These are phyloP conservation scores for Penicillium freii DNA, from an alignment of 2,329 filamentous ascomycete genomes.

Conservation along the genomic window DNA sequence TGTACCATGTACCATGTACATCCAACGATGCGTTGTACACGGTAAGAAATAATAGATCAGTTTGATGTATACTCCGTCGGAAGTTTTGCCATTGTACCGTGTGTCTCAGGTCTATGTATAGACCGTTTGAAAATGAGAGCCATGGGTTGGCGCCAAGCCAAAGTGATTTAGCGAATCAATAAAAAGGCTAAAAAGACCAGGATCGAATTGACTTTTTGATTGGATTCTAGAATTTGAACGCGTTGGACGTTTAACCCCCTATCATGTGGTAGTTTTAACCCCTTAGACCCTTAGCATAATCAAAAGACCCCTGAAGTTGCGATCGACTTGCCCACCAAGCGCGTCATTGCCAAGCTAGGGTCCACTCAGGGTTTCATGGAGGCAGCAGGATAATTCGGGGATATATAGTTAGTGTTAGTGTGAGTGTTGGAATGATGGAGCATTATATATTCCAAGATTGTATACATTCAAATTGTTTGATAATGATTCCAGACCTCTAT, in stretches of 20 bases:
- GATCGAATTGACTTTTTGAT: neutral
- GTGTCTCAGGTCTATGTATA: conserved; percentile 7
- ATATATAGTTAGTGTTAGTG: neutral
- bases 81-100: neutral
- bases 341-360: conserved; percentile 8
- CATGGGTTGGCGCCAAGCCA: neutral
- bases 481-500: neutral
- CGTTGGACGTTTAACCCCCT: neutral
- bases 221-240: neutral
- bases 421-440: neutral
- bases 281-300: neutral
- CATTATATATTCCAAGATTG: too few relatives aligned
- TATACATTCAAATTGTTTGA: neutral
- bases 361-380: neutral
- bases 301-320: conserved; percentile 1
- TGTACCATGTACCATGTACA: too few relatives aligned
- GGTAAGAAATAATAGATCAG: neutral
- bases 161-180: neutral
- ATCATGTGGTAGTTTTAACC: neutral
- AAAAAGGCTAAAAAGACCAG: neutral
- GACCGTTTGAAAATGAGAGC: neutral
- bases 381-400: neutral
- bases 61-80: neutral
- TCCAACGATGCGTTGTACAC: neutral
- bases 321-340: conserved; percentile 2